A percentile compares a stretch with the other conserved stretches of the same genome.
phyloP scores from a whole-genome alignment of 208 protist species.

The Vickermania ingenoplastis region DNA sequence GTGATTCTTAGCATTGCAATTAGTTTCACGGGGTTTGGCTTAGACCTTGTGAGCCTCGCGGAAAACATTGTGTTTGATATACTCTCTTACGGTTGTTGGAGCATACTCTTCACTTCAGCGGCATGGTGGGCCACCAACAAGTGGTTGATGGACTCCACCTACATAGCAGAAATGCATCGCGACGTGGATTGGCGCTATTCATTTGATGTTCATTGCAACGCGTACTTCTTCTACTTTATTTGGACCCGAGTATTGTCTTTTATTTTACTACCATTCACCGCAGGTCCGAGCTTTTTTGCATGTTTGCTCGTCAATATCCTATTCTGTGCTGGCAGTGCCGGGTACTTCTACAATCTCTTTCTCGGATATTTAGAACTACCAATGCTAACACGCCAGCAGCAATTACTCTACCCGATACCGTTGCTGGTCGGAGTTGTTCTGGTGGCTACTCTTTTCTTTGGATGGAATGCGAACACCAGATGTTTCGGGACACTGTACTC shows the following conservation, averaged over 20 bases:
- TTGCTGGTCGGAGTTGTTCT: constrained; percentile 40
- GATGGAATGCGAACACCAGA: constrained; percentile 18
- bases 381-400: constrained; percentile 71
- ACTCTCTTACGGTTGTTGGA: constrained; percentile 26
- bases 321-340: constrained; percentile 36
- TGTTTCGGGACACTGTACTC: background rate
- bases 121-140: constrained; percentile 25
- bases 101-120: constrained; percentile 25
- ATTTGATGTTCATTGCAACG: constrained; percentile 97
- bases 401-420: constrained; percentile 83
- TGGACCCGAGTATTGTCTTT: constrained; percentile 88
- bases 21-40: constrained; percentile 8
- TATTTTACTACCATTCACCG: constrained; percentile 49
- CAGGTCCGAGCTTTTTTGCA: constrained; percentile 17
- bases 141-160: constrained; percentile 65
- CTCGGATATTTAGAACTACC: constrained; percentile 90
- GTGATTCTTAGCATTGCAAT: constrained; percentile 37
- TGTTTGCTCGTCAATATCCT: constrained; percentile 51
- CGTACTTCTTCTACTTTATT: constrained; percentile 92
- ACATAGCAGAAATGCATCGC: constrained; percentile 32
- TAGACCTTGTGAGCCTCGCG: constrained; percentile 30
- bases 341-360: constrained; percentile 90
- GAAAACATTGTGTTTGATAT: constrained; percentile 68
- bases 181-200: constrained; percentile 92
- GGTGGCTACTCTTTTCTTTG: constrained; percentile 26